phyloP scores from a whole-genome alignment of 768 basidiomycete genomes.

The Suillus alpinus region DNA sequence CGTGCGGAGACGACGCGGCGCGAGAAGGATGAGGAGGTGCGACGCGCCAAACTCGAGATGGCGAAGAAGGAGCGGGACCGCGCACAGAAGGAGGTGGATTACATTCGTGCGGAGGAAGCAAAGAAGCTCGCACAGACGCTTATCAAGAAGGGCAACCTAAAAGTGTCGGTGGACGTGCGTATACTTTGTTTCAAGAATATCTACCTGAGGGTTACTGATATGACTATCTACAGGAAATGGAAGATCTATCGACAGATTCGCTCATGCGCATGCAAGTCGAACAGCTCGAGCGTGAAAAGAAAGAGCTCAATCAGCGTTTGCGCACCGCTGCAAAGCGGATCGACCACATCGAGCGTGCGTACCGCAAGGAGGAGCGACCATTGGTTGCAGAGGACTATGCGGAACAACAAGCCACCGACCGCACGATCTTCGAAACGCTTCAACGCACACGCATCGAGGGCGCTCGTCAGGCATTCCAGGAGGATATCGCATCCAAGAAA shows the following conservation, averaged over 20 bases:
- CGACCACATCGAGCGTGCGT: slow-evolving; percentile 93
- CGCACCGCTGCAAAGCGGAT: slow-evolving; percentile 85
- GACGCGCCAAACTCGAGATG: slow-evolving; percentile 58
- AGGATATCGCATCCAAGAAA: slow-evolving; percentile 71
- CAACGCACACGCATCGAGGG: slow-evolving; percentile 58
- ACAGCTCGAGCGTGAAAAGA: slow-evolving; percentile 96
- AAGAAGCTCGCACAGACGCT: slow-evolving; percentile 84
- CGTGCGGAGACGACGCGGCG: slow-evolving; percentile 65
- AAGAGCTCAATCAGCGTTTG: slow-evolving; percentile 75
- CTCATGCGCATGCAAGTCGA: slow-evolving; percentile 90
- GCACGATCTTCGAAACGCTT: slow-evolving; percentile 59
- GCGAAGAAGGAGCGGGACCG: slow-evolving; percentile 71
- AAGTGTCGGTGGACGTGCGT: slow-evolving; percentile 68
- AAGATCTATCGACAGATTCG: slow-evolving; percentile 79
- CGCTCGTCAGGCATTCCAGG: slow-evolving; percentile 54
- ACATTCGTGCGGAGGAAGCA: slow-evolving; percentile 64
- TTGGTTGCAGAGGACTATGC: slow-evolving; percentile 85
- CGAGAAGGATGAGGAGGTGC: slow-evolving; percentile 70
- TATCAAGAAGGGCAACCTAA: slow-evolving; percentile 74
- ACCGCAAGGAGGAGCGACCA: slow-evolving; percentile 89
- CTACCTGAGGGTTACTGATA: slow-evolving; percentile 10
- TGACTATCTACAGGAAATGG: slow-evolving; percentile 57
- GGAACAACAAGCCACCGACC: slow-evolving; percentile 77
- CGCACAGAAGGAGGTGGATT: slow-evolving; percentile 66
- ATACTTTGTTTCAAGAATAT: not conserved